Base-by-base conservation (phyloP, 768 basidiomycete species). In the Boletus sensibilis region DNA sequence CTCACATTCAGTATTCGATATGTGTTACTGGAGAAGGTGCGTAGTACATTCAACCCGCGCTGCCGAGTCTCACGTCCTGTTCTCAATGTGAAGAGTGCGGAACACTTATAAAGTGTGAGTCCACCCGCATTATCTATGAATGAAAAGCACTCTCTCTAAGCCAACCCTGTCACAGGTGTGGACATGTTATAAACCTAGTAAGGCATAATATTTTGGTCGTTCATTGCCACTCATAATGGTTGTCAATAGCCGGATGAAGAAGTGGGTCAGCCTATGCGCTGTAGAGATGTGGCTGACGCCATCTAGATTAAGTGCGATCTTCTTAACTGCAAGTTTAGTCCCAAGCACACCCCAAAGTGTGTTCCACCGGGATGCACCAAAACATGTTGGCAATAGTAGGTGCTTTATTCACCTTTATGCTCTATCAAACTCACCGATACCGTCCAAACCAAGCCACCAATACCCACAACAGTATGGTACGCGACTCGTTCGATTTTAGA, bases 381-480 rank as follows among this genome's bases (percentile, higher is more conserved):
- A 58, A 78, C 76, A 54, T 88, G 86, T 68, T 87, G 86, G 84
- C 86, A 88, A 70, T 87, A 88, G 86, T 87, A 70, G 63, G 86
- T 75, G 11, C 4, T 31, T 40, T 16, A 21, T 29, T 47, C 6
- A 10, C 31, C 1, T 37, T 48, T 21, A 33, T 42, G 33, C n/a
- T 34, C 39, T 20, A 39, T 37, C 14, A 12, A 41, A 43, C 56
- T 74, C 45, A 68, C 45, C 35, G 9, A 39, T 20, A 40, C 44
- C 29, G 7, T 54, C 37, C 44, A 52, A 29, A 58, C 34, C 37
- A 53, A 86, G 84, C 60, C 83, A 73, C 42, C 82, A 86, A 65
- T 85, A 76, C 59, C 84, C 85, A 25, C 82, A 89, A 62, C 86
- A 86, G 65, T 88, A 87, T 66, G 79, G 80, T 82, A 60, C 43